A percentile compares a stretch with the other conserved stretches of the same genome.
phyloP scores from a whole-genome alignment of 2,329 filamentous ascomycete genomes.

The Diaporthe sp. region DNA sequence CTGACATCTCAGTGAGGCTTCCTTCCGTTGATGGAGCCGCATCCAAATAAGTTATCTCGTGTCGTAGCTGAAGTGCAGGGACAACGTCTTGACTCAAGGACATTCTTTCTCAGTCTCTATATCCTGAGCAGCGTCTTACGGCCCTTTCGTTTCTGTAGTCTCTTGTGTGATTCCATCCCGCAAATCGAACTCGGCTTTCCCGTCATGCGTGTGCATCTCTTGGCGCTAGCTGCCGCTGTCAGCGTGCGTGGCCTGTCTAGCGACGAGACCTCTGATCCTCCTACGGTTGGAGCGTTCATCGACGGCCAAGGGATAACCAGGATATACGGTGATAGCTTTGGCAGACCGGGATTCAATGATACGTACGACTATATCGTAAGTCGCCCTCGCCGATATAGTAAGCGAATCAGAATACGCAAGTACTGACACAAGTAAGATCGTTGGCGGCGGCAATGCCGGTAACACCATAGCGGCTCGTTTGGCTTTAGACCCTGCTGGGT shows the following conservation, averaged over 20 bases:
- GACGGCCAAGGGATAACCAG: background rate
- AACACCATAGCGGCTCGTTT: background rate
- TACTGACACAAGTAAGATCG: background rate
- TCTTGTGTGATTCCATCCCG: background rate
- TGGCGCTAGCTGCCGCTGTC: background rate
- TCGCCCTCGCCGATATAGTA: background rate
- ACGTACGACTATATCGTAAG: background rate
- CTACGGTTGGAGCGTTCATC: background rate
- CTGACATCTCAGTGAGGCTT: background rate
- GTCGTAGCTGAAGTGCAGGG: background rate
- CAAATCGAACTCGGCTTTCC: background rate
- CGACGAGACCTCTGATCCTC: background rate
- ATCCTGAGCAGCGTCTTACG: too few species aligned
- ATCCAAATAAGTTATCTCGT: background rate
- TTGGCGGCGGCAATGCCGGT: background rate
- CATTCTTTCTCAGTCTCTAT: too few species aligned
- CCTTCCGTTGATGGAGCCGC: too few species aligned
- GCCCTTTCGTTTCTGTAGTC: background rate
- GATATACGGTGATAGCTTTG: background rate
- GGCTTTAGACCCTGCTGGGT: background rate
- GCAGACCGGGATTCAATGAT: background rate
- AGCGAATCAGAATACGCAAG: too few species aligned
- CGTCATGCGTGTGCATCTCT: background rate
- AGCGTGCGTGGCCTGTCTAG: background rate
- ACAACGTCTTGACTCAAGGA: background rate